A percentile compares a stretch with the other conserved stretches of the same genome.
phyloP scores from a whole-genome alignment of 2,329 filamentous ascomycete genomes.

The Fonsecaea pedrosoi region DNA sequence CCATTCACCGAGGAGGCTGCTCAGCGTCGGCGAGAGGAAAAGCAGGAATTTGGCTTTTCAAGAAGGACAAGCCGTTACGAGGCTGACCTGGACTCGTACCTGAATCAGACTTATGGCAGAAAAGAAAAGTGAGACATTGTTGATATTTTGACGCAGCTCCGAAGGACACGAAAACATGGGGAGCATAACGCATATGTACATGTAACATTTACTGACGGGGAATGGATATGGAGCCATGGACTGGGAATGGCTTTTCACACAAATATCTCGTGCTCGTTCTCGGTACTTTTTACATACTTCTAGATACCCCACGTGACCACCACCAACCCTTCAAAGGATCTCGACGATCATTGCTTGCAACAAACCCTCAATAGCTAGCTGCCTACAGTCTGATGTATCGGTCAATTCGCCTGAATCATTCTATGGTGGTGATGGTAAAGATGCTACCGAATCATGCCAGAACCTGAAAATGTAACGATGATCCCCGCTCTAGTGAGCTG shows the following conservation, averaged over 20 bases:
- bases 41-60: not conserved
- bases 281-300: no score
- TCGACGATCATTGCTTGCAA: not conserved
- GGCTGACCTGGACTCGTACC: conserved; percentile 23
- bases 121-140: not conserved
- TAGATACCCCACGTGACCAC: not conserved
- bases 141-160: not conserved
- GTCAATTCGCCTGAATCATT: not conserved
- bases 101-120: conserved; percentile 22
- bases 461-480: conserved; percentile 24
- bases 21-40: not conserved
- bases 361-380: not conserved
- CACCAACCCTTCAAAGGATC: not conserved
- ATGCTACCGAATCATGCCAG: conserved; percentile 19
- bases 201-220: not conserved
- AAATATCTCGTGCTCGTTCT: no score
- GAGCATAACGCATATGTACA: not conserved
- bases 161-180: not conserved
- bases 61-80: conserved; percentile 15
- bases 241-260: not conserved
- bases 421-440: not conserved
- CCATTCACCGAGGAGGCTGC: not conserved
- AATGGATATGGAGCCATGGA: not conserved
- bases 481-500: conserved; percentile 15
- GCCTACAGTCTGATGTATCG: not conserved